phyloP scores from a whole-genome alignment of 1,284 basidiomycete species.

The Tilletiaria anomala region DNA sequence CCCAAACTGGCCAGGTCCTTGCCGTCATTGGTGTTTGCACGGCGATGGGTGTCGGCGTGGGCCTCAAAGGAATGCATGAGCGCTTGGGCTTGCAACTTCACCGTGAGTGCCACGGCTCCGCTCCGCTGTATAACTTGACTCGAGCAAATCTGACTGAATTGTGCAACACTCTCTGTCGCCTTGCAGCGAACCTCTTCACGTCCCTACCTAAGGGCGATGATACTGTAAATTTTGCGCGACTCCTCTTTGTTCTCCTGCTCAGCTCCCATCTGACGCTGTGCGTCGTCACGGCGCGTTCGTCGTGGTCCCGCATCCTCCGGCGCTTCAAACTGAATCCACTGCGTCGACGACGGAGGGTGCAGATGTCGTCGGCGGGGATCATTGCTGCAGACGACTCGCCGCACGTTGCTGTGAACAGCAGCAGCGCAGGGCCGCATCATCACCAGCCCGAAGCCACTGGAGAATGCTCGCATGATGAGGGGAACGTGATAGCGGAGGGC shows the following conservation, averaged over 20 bases:
- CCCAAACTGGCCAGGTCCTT: slow-evolving; percentile 25
- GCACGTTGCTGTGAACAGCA: too few relatives aligned
- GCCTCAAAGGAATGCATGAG: slow-evolving; percentile 17
- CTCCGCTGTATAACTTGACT: background rate
- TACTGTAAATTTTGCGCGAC: slow-evolving; percentile 19
- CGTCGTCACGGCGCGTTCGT: slow-evolving; percentile 26
- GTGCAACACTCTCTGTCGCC: background rate
- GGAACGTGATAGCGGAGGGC: too few relatives aligned
- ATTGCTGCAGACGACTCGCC: background rate
- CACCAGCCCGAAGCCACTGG: too few relatives aligned
- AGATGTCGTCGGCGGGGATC: background rate
- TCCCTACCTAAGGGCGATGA: slow-evolving; percentile 25
- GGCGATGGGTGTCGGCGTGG: slow-evolving; percentile 22
- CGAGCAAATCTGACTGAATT: background rate
- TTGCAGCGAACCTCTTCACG: slow-evolving; percentile 22
- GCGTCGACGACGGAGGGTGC: background rate
- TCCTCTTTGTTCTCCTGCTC: slow-evolving; percentile 23
- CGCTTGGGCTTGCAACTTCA: slow-evolving; percentile 18
- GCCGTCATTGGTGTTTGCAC: slow-evolving; percentile 17
- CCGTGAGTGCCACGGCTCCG: slow-evolving; percentile 9
- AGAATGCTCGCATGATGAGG: too few relatives aligned
- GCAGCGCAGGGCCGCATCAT: too few relatives aligned
- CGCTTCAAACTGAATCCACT: slow-evolving; percentile 24
- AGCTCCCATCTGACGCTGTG: slow-evolving; percentile 29
- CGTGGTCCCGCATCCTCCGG: slow-evolving; percentile 26